Percentiles rank a stretch among this genome's conserved stretches.
Evolutionary conservation across 23 red algal species (phyloP).

Genomic region (Gracilaria gracilis): DNA sequence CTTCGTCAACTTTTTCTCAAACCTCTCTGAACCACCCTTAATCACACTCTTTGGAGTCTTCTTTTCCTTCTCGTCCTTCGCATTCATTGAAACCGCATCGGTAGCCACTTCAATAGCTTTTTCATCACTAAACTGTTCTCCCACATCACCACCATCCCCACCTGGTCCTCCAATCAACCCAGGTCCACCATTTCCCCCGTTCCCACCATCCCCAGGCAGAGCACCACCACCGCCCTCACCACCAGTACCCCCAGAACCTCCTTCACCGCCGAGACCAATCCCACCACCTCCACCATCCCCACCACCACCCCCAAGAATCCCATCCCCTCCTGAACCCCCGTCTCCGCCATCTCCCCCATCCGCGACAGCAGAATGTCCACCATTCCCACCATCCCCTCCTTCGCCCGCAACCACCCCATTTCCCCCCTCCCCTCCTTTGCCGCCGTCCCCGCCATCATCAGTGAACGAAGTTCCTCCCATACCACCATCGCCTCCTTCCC

Average conservation of each 20-base stretch:
- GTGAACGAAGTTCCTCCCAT: conserved; percentile 5
- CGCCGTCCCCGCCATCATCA: neutral
- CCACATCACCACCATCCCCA: neutral
- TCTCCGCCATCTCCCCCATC: conserved; percentile 4
- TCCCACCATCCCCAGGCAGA: conserved; percentile 7
- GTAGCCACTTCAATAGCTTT: neutral
- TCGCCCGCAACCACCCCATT: neutral
- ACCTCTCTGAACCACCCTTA: neutral
- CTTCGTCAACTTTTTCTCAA: neutral
- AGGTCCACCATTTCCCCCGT: conserved; percentile 1
- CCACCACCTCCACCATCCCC: neutral
- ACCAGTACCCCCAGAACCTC: neutral
- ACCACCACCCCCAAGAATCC: conserved; percentile 9
- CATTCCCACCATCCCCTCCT: conserved; percentile 7
- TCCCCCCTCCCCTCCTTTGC: neutral
- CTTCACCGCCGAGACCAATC: conserved; percentile 1
- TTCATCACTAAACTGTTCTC: neutral
- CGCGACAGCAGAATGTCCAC: neutral
- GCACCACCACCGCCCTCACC: neutral
- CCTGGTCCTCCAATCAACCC: conserved; percentile 8
- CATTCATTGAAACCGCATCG: neutral
- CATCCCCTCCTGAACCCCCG: neutral
- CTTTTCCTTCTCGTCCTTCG: neutral
- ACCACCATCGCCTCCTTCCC: conserved; percentile 26
- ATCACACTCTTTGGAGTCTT: too few relatives aligned